Base-by-base conservation (phyloP, 108 stramenopile genomes). In the Poteriospumella lacustris region DNA sequence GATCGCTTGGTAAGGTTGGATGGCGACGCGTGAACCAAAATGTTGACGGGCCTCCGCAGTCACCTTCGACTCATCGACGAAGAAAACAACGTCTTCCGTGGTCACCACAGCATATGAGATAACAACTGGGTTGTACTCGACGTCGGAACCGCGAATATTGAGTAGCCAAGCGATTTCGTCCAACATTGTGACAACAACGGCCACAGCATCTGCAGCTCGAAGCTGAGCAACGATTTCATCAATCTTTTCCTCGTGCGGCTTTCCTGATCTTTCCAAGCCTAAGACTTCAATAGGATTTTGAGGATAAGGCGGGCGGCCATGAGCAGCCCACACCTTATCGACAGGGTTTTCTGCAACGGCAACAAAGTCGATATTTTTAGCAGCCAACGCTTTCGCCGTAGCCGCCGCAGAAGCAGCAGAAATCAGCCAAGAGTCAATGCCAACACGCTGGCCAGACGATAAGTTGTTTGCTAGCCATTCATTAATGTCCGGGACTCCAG, bases 141-240 rank as follows among this genome's bases (percentile, higher is more conserved):
- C 84, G 78, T 96, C 96, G n/a, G 90, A 87, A 78, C 88, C 92
- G 24, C 96, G 85, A 34, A 99, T 70, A 81, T 97, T 97, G 78
- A 96, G 79, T 34, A 99, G 90, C 87, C 96, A 97, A 9, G 94
- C 95, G 42, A 99, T 90, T 80, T 99, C 96, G 79, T 96, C 96
- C 78, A 97, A 78, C 0, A 95, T 88, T 43, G 88, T 80, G 77
- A 96, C 91, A 59, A 97, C 93, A 2, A 92, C 79, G 62, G 93
- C 82, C 44, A 91, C 91, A 1, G 91, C 91, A 58, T 88, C 87
- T 76, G 90, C 90, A 44, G 78, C 83, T 43, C 83, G 69, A 87
- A 96, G 87, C 82, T 85, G 78, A 58, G 90, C 85, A 42, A 79
- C 76, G 2, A 80, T 2, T 39, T 75, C 36, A 12, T 60, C 58